Conservation (phyloP, 768 basidiomycete genomes). For the Lepiota venenata region DNA sequence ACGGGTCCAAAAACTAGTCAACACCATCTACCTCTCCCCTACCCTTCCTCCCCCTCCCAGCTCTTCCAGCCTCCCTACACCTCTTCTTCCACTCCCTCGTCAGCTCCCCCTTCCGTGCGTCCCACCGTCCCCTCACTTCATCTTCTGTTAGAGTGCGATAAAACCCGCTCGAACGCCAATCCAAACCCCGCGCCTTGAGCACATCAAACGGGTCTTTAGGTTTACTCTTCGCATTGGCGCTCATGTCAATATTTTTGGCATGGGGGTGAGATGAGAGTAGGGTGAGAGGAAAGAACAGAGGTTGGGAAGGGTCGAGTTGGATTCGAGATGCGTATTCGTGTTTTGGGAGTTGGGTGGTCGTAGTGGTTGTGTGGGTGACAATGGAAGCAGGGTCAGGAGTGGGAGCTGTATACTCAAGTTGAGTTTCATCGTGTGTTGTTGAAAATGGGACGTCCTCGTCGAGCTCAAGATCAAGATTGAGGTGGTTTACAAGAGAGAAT, state of each 20-base stretch:
- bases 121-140: slow-evolving; percentile 70
- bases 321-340: slow-evolving; percentile 16
- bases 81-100: slow-evolving; percentile 78
- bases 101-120: slow-evolving; percentile 59
- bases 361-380: slow-evolving; percentile 9
- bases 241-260: background rate
- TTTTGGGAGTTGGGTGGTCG: slow-evolving; percentile 15
- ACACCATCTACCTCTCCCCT: slow-evolving; percentile 32
- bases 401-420: slow-evolving; percentile 4
- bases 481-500: slow-evolving; percentile 75
- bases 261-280: slow-evolving; percentile 2
- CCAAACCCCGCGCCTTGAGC: slow-evolving; percentile 44
- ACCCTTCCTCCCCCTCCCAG: slow-evolving; percentile 45
- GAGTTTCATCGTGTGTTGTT: slow-evolving; percentile 8
- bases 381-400: slow-evolving; percentile 11
- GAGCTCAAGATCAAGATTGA: slow-evolving; percentile 70
- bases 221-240: slow-evolving; percentile 25
- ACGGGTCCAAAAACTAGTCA: no score
- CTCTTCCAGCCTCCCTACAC: slow-evolving; percentile 72
- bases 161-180: slow-evolving; percentile 44
- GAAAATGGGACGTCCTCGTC: slow-evolving; percentile 49
- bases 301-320: slow-evolving; percentile 48
- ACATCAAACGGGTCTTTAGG: slow-evolving; percentile 48
- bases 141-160: slow-evolving; percentile 48
- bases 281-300: slow-evolving; percentile 60